Percentiles rank a stretch among this genome's conserved stretches.
These are phyloP conservation scores for Sordariomycetes sp. DNA, from an alignment of 2,329 filamentous ascomycete species.

Conservation along the genomic window DNA sequence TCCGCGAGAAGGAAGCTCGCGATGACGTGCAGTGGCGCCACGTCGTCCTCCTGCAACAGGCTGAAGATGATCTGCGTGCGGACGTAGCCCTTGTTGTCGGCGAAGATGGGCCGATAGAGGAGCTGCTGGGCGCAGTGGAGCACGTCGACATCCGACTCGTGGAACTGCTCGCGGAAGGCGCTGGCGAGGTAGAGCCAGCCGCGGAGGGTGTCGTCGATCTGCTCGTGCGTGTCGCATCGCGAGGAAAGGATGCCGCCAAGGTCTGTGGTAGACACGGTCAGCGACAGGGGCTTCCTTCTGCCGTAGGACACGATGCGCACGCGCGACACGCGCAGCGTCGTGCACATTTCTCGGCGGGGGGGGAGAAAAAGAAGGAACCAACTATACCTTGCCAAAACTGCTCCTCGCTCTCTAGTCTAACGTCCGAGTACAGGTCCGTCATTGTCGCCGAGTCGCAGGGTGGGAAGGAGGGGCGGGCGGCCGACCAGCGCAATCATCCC, in stretches of 20 bases:
- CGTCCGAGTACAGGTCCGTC: not conserved
- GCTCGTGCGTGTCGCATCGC: constrained; percentile 36
- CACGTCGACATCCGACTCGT: constrained; percentile 66
- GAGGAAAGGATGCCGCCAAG: constrained; percentile 31
- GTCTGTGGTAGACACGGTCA: constrained; percentile 19
- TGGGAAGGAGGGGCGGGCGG: constrained; percentile 1
- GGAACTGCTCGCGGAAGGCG: constrained; percentile 61
- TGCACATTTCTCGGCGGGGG: not conserved
- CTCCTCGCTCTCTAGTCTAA: constrained; percentile 58
- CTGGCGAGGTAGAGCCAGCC: constrained; percentile 71
- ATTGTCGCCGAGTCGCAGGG: constrained; percentile 2
- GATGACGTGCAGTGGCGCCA: constrained; percentile 67
- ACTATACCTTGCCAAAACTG: constrained; percentile 75
- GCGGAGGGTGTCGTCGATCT: constrained; percentile 74
- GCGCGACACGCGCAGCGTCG: not conserved
- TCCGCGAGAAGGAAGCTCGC: constrained; percentile 78
- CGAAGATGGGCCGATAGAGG: constrained; percentile 62
- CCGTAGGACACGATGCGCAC: not conserved
- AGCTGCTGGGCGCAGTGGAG: constrained; percentile 69
- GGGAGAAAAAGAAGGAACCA: constrained; percentile 1
- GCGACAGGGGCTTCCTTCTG: not conserved
- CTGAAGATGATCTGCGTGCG: constrained; percentile 87
- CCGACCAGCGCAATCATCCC: not conserved
- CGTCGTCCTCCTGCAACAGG: constrained; percentile 78
- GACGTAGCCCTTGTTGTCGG: constrained; percentile 68